Evolutionary conservation across 2,329 filamentous ascomycete genomes (phyloP).

Genomic region (Albophoma yamanashiensis): DNA sequence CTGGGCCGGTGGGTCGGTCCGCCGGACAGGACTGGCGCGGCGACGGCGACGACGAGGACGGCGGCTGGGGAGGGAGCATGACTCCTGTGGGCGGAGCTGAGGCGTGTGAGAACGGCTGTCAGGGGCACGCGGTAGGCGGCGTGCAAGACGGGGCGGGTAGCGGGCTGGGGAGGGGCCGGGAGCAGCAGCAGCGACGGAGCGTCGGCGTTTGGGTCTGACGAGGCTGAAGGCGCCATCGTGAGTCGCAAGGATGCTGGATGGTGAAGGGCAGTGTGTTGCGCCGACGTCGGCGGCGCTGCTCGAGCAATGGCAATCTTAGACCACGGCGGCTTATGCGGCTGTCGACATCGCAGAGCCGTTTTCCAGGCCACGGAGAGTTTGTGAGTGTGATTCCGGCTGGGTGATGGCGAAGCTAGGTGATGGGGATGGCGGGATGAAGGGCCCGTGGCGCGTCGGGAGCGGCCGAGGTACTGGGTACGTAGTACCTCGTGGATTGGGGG

Average conservation of each 20-base stretch:
- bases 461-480: too few species aligned
- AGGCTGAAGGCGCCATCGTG: neutral
- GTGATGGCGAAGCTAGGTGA: neutral
- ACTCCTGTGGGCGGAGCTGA: conserved; percentile 23
- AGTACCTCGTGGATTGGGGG: too few species aligned
- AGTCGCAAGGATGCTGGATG: neutral
- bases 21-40: conserved; percentile 45
- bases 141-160: conserved; percentile 37
- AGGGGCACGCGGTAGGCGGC: conserved; percentile 52
- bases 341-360: neutral
- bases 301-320: neutral
- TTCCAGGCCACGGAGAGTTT: neutral
- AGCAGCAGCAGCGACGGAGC: conserved; percentile 46
- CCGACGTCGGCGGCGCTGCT: too few species aligned
- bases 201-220: neutral
- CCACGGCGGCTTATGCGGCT: neutral
- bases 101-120: conserved; percentile 37
- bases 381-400: too few species aligned
- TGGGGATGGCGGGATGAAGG: neutral
- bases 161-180: conserved; percentile 49
- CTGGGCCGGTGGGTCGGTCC: conserved; percentile 29
- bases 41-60: conserved; percentile 45
- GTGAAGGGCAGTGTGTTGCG: too few species aligned
- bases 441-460: too few species aligned
- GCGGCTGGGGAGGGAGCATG: conserved; percentile 19